Evolutionary conservation across 768 basidiomycete genomes (phyloP), one percentile per base, ranked within the genome.

Genomic region (Agaricus sinodeliciosus): DNA sequence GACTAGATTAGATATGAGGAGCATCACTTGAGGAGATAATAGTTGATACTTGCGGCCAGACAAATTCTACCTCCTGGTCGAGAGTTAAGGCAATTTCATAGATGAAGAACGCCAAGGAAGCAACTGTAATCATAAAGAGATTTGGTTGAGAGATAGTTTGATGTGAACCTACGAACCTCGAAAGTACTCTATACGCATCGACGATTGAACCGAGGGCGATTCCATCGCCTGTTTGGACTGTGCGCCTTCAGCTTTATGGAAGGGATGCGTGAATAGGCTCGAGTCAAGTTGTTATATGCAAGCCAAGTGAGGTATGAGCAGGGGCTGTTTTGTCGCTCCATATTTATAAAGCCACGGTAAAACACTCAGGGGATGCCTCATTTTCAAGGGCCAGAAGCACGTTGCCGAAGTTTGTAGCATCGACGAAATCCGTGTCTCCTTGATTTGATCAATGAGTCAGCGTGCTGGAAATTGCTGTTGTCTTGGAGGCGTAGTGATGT

Each of bases 1-100:
- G 65, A 7, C 62, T 64, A n/a, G 42, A 35, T 18, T 7, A 15
- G n/a, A 27, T 13, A 16, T 40, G 27, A 45, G 46, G 31, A 25
- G 31, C 25, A 34, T 13, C 18, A 25, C 9, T 15, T 18, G 31
- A 19, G 27, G 27, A 12, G 31, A 8, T 9, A 42, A 22, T 28
- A 9, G 13, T 22, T 41, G 19, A 12, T 40, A 62, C 69, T 57
- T 51, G 67, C 69, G 63, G 58, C 71, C 71, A 72, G 13, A 72
- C 65, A 22, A 58, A 56, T 19, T 62, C 57, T 31, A 72, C 66
- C 57, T 72, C 71, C 44, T 69, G 62, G 48, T 68, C 67, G 5
- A 70, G 55, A 1, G 70, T 71, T 28, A 72, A 48, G 35, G 54
- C 58, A 34, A 69, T 66, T 13, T 72, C 71, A 48, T 69, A 69